Conservation (phyloP, 78 protist genomes). For the Capsaspora owczarzaki region DNA sequence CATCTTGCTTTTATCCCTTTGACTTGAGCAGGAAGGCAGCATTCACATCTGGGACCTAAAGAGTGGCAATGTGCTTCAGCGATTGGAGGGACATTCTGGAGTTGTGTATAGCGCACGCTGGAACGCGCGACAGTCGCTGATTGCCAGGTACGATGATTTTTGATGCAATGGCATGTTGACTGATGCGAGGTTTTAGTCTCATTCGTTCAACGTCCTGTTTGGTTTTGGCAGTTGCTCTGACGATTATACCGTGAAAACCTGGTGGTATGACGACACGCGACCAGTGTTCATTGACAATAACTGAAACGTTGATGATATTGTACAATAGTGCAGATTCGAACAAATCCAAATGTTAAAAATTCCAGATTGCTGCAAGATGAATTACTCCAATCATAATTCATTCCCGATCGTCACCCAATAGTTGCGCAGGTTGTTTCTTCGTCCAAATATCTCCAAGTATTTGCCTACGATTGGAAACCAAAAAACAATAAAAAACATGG, state of each 20-base stretch:
- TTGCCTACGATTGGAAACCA: slow-evolving; percentile 10
- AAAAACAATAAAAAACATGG: background rate
- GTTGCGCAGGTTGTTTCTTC: slow-evolving; percentile 51
- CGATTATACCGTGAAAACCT: slow-evolving; percentile 43
- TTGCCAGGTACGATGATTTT: slow-evolving; percentile 22
- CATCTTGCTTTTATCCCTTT: background rate
- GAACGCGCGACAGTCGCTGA: slow-evolving; percentile 40
- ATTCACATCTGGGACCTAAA: slow-evolving; percentile 57
- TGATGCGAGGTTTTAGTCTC: background rate
- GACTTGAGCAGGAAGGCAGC: slow-evolving; percentile 38
- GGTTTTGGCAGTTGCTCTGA: slow-evolving; percentile 32
- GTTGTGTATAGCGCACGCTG: slow-evolving; percentile 54
- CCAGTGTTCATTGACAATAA: background rate
- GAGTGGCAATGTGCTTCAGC: slow-evolving; percentile 42
- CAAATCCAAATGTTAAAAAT: no score
- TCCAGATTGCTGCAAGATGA: no score
- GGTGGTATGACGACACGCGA: slow-evolving; percentile 40
- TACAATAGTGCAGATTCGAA: no score
- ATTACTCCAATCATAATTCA: slow-evolving; percentile 30
- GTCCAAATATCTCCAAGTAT: slow-evolving; percentile 55
- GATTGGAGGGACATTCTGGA: slow-evolving; percentile 38
- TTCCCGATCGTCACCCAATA: slow-evolving; percentile 66
- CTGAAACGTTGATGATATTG: background rate
- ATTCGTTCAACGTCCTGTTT: background rate
- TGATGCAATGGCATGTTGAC: background rate